phyloP scores from a whole-genome alignment of 768 basidiomycete species.

The Mrakia gelida region DNA sequence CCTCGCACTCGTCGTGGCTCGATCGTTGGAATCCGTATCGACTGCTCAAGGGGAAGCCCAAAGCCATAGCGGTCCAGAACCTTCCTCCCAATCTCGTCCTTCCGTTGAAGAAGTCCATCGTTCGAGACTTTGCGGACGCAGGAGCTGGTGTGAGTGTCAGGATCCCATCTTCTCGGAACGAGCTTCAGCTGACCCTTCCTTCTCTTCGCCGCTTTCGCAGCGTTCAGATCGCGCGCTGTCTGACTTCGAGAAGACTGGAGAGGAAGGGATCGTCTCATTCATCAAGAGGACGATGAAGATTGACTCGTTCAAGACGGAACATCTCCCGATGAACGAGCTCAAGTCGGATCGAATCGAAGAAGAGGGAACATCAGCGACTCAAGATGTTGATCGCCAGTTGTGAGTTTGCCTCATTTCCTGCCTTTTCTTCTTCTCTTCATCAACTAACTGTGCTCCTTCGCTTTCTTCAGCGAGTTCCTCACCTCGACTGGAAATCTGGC shows the following conservation, averaged over 20 bases:
- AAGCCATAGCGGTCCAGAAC: conserved; percentile 64
- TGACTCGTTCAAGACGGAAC: background rate
- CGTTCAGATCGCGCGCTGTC: background rate
- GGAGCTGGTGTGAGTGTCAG: conserved; percentile 46
- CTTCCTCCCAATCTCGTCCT: conserved; percentile 68
- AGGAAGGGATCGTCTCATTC: conserved; percentile 22
- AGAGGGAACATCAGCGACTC: background rate
- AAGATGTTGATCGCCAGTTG: conserved; percentile 1
- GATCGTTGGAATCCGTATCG: conserved; percentile 78
- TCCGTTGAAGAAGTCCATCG: conserved; percentile 71
- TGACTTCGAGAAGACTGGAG: background rate
- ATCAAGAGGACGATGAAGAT: background rate
- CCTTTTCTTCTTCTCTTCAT: background rate
- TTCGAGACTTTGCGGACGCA: conserved; percentile 46
- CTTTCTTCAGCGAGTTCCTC: conserved; percentile 57
- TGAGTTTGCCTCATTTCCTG: background rate
- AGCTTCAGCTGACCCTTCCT: background rate
- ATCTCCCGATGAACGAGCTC: conserved; percentile 2
- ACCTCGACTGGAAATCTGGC: conserved; percentile 59
- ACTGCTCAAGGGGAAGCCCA: conserved; percentile 70
- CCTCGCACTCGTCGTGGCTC: conserved; percentile 58
- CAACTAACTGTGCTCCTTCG: background rate
- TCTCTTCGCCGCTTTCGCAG: background rate
- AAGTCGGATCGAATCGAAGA: background rate
- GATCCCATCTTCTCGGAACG: background rate